Evolutionary conservation across 2,329 filamentous ascomycete genomes (phyloP).

Genomic region (Trichoderma polysporum): DNA sequence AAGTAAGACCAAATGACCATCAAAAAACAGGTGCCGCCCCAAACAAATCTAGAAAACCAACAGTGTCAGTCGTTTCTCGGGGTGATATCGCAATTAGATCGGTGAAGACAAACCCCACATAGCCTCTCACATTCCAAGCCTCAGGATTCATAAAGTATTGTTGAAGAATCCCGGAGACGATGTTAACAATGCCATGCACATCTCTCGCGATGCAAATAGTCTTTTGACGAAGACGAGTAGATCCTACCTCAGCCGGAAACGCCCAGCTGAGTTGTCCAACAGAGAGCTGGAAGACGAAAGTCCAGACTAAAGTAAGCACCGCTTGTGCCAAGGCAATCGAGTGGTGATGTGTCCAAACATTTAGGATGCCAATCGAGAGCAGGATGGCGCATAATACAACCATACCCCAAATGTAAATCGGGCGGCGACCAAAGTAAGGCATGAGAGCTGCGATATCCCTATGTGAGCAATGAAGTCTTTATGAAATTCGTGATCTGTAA

Average conservation of each 20-base stretch:
- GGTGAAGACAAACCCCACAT: conserved; percentile 26
- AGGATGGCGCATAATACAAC: conserved; percentile 40
- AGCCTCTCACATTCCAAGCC: conserved; percentile 50
- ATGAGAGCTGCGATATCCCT: conserved; percentile 29
- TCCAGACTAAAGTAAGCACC: conserved; percentile 36
- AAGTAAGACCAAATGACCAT: conserved; percentile 51
- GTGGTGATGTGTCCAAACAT: conserved; percentile 31
- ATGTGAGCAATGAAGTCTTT: too few species aligned
- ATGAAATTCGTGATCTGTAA: too few species aligned
- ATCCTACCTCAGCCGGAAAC: conserved; percentile 43
- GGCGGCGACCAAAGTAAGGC: conserved; percentile 44
- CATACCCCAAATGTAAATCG: conserved; percentile 45
- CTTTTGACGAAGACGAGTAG: conserved; percentile 54
- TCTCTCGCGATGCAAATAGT: conserved; percentile 53
- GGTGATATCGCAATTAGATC: too few species aligned
- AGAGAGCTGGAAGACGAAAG: conserved; percentile 37
- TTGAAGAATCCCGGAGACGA: conserved; percentile 50
- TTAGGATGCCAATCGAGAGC: conserved; percentile 44
- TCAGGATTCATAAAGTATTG: conserved; percentile 48
- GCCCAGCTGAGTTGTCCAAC: conserved; percentile 41
- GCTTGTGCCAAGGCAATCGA: conserved; percentile 36
- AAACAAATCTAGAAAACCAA: conserved; percentile 40
- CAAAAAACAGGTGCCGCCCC: conserved; percentile 48
- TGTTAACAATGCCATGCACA: conserved; percentile 45
- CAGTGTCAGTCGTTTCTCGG: too few species aligned